Percentiles rank a stretch among this genome's conserved stretches.
Evolutionary conservation across 176 grass and related monocot genomes (phyloP).

Genomic region (Chloris gayana): DNA sequence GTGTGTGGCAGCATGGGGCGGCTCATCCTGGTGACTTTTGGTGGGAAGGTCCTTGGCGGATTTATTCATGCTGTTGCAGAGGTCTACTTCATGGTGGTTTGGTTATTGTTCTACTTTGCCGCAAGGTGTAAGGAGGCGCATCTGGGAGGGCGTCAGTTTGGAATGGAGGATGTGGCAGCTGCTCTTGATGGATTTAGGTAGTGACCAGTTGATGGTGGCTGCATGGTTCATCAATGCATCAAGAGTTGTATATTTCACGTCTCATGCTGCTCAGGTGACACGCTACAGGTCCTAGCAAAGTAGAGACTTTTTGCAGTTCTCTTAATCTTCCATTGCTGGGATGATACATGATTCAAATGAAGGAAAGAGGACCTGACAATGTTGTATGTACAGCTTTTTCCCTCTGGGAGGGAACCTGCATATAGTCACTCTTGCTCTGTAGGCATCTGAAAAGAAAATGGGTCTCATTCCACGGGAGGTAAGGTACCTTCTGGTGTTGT

Average conservation of each 20-base stretch:
- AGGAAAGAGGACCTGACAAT: slow-evolving; percentile 38
- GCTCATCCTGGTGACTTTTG: slow-evolving; percentile 57
- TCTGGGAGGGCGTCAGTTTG: slow-evolving; percentile 71
- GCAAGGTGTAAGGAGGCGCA: slow-evolving; percentile 68
- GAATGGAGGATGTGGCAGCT: slow-evolving; percentile 73
- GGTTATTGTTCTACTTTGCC: slow-evolving; percentile 79
- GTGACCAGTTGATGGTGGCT: slow-evolving; percentile 2
- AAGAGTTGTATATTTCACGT: slow-evolving; percentile 48
- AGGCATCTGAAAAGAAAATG: slow-evolving; percentile 31
- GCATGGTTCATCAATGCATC: not conserved
- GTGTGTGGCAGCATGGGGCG: slow-evolving; percentile 78
- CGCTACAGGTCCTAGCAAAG: slow-evolving; percentile 15
- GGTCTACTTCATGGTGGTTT: slow-evolving; percentile 97
- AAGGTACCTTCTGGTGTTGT: slow-evolving; percentile 31
- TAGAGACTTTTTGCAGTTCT: slow-evolving; percentile 37
- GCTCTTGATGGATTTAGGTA: slow-evolving; percentile 64
- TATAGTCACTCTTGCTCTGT: slow-evolving; percentile 40
- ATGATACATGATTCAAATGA: slow-evolving; percentile 29
- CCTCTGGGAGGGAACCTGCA: slow-evolving; percentile 26
- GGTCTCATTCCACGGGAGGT: slow-evolving; percentile 17
- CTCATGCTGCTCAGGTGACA: slow-evolving; percentile 10
- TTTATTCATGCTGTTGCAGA: slow-evolving; percentile 64
- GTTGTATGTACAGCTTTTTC: slow-evolving; percentile 58
- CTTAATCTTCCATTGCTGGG: slow-evolving; percentile 30
- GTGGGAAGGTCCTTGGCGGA: slow-evolving; percentile 70